phyloP scores from a whole-genome alignment of 306 rosid genomes.

The Prunus kanzakura region DNA sequence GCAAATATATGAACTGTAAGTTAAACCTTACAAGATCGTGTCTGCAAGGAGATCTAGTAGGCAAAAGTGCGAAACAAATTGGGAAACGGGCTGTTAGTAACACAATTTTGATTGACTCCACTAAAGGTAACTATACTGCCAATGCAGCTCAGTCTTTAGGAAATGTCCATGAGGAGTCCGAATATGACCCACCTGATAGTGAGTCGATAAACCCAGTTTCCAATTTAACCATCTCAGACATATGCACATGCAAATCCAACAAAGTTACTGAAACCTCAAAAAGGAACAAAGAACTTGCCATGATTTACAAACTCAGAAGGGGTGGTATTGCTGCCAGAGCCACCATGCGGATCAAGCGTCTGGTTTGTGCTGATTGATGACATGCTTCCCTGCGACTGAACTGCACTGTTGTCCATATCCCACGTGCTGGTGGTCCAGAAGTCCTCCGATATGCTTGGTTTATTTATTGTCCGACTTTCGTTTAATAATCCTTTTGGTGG shows the following conservation, averaged over 20 bases:
- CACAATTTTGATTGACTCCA: neutral
- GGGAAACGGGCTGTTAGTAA: neutral
- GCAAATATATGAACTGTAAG: neutral
- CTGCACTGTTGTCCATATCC: slow-evolving; percentile 92
- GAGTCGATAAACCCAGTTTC: neutral
- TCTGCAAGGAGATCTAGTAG: neutral
- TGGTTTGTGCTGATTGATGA: slow-evolving; percentile 78
- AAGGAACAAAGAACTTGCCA: slow-evolving; percentile 37
- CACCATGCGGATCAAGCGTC: slow-evolving; percentile 49
- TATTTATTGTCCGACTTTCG: slow-evolving; percentile 35
- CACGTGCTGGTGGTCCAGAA: slow-evolving; percentile 90
- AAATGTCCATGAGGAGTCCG: neutral
- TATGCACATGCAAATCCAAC: neutral
- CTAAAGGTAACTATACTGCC: neutral
- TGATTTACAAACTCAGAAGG: slow-evolving; percentile 70
- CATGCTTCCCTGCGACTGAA: slow-evolving; percentile 85
- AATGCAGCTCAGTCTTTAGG: neutral
- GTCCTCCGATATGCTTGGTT: slow-evolving; percentile 65
- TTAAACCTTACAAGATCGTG: neutral
- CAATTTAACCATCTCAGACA: neutral
- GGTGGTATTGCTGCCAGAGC: slow-evolving; percentile 43
- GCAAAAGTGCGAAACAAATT: neutral
- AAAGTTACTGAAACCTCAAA: slow-evolving; percentile 9
- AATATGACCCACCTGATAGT: neutral
- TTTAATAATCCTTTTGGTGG: slow-evolving; percentile 33